A percentile compares a stretch with the other conserved stretches of the same genome.
These are phyloP conservation scores for Tulasnella sp. DNA, from an alignment of 768 basidiomycete genomes.

Conservation along the genomic window DNA sequence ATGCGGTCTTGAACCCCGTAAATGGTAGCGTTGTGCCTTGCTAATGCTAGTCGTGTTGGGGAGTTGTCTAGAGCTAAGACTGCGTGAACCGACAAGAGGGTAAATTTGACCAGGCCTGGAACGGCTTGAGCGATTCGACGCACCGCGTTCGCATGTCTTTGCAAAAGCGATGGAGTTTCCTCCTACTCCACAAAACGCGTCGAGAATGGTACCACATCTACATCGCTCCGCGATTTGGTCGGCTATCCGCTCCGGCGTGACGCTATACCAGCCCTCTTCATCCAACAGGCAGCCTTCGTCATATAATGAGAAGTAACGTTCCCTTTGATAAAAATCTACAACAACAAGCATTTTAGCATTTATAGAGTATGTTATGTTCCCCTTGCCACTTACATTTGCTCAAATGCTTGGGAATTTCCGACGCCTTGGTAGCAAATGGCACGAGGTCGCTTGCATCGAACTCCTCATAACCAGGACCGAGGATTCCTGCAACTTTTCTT, in stretches of 20 bases:
- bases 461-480: conserved; percentile 17
- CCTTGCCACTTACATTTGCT: conserved; percentile 63
- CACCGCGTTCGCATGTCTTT: conserved; percentile 87
- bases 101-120: neutral
- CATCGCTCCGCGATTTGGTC: conserved; percentile 88
- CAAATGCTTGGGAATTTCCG: conserved; percentile 65
- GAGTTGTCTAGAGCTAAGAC: conserved; percentile 92
- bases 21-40: conserved; percentile 84
- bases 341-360: neutral
- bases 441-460: conserved; percentile 61
- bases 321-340: conserved; percentile 76
- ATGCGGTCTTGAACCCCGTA: conserved; percentile 94
- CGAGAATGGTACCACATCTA: conserved; percentile 70
- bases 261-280: conserved; percentile 95
- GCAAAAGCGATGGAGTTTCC: conserved; percentile 98
- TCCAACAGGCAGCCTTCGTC: conserved; percentile 78
- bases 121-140: conserved; percentile 19
- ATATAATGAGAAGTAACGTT: conserved; percentile 70
- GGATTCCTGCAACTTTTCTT: conserved; percentile 21
- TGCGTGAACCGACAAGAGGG: conserved; percentile 23
- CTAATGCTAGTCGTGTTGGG: conserved; percentile 72
- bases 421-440: conserved; percentile 48
- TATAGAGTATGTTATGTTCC: neutral
- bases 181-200: conserved; percentile 96
- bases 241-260: conserved; percentile 91